phyloP scores from a whole-genome alignment of 768 basidiomycete genomes.

The Cystofilobasidium macerans region DNA sequence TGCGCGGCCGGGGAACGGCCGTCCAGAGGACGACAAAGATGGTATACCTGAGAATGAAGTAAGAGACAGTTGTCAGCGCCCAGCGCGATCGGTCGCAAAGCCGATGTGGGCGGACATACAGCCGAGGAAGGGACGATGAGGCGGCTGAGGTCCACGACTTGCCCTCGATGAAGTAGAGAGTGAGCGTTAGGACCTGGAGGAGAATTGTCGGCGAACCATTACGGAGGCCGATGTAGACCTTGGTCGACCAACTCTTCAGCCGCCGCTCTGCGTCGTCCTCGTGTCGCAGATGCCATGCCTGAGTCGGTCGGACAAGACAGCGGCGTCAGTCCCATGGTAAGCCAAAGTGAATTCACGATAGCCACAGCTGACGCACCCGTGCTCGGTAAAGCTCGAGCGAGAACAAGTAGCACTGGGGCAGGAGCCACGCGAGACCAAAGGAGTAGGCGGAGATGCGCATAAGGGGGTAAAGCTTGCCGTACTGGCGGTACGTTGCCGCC shows the following conservation, averaged over 20 bases:
- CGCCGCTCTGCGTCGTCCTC: not conserved
- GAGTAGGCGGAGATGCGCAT: not conserved
- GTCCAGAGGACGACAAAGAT: constrained; percentile 1
- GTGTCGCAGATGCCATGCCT: not conserved
- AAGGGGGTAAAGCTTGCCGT: not conserved
- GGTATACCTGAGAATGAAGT: not conserved
- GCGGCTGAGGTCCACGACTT: not conserved
- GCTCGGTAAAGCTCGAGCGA: not conserved
- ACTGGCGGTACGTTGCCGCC: not conserved
- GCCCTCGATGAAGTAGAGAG: not conserved
- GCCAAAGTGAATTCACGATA: not conserved
- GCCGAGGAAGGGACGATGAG: not conserved
- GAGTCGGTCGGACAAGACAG: not conserved
- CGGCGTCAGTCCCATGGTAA: no score
- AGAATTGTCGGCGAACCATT: not conserved
- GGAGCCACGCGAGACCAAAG: not conserved
- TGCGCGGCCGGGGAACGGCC: not conserved
- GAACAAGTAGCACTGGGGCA: not conserved
- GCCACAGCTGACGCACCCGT: not conserved
- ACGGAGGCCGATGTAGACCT: not conserved
- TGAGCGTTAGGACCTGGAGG: not conserved
- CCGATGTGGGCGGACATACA: not conserved
- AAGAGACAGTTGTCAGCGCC: not conserved
- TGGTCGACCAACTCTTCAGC: not conserved
- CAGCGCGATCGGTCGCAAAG: no score